A percentile compares a stretch with the other conserved stretches of the same genome.
These are phyloP conservation scores for Coemansia sp. DNA, from an alignment of 192 early-diverging fungal species.

Conservation along the genomic window DNA sequence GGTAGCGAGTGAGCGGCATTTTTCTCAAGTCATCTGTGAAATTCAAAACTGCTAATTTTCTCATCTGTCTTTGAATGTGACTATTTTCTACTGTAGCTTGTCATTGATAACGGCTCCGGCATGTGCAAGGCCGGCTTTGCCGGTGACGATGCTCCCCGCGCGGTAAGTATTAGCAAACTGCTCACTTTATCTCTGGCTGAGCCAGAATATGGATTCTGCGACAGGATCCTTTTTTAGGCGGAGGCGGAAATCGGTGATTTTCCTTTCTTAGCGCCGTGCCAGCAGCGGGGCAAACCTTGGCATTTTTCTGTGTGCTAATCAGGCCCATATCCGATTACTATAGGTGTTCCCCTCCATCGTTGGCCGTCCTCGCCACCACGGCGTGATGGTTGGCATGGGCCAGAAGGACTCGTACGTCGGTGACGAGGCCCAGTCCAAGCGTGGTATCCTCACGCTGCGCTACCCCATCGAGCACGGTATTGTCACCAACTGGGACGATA, in stretches of 20 bases:
- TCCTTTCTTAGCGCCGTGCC: not conserved
- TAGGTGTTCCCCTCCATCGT: conserved; percentile 81
- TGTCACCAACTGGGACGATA: conserved; percentile 91
- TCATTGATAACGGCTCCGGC: conserved; percentile 92
- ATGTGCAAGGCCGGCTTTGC: conserved; percentile 96
- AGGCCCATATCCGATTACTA: conserved; percentile 6
- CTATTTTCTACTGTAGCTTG: conserved; percentile 56
- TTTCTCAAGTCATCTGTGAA: conserved; percentile 10
- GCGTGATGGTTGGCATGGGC: conserved; percentile 89
- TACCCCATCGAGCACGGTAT: conserved; percentile 93
- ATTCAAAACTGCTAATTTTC: conserved; percentile 17
- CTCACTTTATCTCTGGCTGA: not conserved
- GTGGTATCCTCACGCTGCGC: conserved; percentile 83
- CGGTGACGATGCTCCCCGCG: conserved; percentile 87
- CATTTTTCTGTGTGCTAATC: not conserved
- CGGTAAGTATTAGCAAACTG: conserved; percentile 57
- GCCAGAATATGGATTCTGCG: not conserved
- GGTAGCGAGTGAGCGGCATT: not conserved
- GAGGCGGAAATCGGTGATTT: not conserved
- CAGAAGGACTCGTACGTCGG: conserved; percentile 90
- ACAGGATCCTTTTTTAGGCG: not conserved
- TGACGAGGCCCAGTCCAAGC: conserved; percentile 88
- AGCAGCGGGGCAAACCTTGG: not conserved
- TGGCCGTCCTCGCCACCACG: conserved; percentile 82
- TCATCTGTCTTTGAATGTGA: conserved; percentile 21